phyloP scores from a whole-genome alignment of 2,329 filamentous ascomycete genomes.

The Tolypocladium pustulatum region DNA sequence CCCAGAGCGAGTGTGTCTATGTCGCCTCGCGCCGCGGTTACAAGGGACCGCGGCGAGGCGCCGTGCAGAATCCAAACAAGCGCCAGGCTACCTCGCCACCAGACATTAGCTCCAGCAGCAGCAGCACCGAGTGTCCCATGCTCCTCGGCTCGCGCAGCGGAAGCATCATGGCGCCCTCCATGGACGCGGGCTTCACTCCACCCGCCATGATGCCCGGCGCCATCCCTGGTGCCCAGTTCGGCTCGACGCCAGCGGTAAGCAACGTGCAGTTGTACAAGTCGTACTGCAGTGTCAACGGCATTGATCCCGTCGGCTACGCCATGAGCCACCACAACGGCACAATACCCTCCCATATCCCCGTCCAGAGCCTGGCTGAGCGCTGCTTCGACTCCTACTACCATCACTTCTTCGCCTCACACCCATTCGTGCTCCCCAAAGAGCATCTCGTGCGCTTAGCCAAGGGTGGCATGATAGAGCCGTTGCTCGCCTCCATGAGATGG shows the following conservation, averaged over 20 bases:
- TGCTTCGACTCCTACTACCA: conserved; percentile 49
- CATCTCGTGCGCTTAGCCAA: conserved; percentile 37
- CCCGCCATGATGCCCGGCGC: conserved; percentile 4
- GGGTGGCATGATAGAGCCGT: conserved; percentile 34
- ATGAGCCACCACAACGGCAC: conserved; percentile 6
- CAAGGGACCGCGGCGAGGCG: conserved; percentile 42
- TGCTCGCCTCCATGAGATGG: conserved; percentile 45
- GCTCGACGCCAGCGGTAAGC: conserved; percentile 5
- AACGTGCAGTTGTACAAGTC: conserved; percentile 31
- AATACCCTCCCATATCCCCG: conserved; percentile 10
- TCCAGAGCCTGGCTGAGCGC: conserved; percentile 33
- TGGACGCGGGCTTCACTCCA: conserved; percentile 3
- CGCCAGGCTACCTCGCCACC: conserved; percentile 34
- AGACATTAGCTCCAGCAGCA: conserved; percentile 4
- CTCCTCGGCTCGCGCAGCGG: conserved; percentile 13
- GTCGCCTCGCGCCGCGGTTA: conserved; percentile 66
- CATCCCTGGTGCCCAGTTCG: conserved; percentile 11
- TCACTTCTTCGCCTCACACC: conserved; percentile 47
- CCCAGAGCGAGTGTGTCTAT: conserved; percentile 55
- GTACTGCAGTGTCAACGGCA: conserved; percentile 14
- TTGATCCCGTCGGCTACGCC: conserved; percentile 10
- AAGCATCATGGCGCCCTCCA: conserved; percentile 1
- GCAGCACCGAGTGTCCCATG: conserved; percentile 29
- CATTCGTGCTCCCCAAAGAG: conserved; percentile 44
- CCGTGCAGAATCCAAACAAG: conserved; percentile 36